phyloP scores from a whole-genome alignment of 805 yeast species.

The Kodamaea sagamina region DNA sequence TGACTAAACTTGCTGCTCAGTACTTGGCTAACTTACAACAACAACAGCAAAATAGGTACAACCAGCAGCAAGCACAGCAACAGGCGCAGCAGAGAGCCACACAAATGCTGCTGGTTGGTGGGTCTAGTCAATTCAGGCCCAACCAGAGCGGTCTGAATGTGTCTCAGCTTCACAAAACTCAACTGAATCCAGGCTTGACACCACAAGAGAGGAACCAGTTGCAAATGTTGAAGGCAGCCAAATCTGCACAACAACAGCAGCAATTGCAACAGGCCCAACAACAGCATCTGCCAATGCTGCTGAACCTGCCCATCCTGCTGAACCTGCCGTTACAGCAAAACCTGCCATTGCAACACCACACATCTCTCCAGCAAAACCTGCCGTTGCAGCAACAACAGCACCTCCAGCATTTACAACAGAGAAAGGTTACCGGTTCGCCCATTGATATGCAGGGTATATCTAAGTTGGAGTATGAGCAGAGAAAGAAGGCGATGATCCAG shows the following conservation, averaged over 20 bases:
- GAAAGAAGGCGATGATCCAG: conserved; percentile 37
- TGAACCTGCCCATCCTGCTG: conserved; percentile 14
- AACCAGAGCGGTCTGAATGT: conserved; percentile 9
- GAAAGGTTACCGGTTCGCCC: conserved; percentile 13
- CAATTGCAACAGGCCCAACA: conserved; percentile 19
- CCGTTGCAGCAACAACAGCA: conserved; percentile 10
- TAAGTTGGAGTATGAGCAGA: conserved; percentile 38
- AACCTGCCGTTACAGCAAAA: conserved; percentile 18
- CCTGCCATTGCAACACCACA: conserved; percentile 8
- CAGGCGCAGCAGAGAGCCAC: conserved; percentile 21
- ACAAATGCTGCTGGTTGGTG: conserved; percentile 4
- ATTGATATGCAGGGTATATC: conserved; percentile 27
- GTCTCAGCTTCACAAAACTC: background rate
- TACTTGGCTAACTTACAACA: conserved; percentile 60
- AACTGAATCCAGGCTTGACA: conserved; percentile 37
- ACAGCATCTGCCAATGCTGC: conserved; percentile 20
- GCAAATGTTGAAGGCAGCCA: conserved; percentile 41
- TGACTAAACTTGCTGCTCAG: conserved; percentile 64
- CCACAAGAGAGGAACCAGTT: conserved; percentile 46
- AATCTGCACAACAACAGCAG: conserved; percentile 32
- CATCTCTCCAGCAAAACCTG: conserved; percentile 16
- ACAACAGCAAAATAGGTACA: conserved; percentile 42
- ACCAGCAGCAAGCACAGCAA: conserved; percentile 11
- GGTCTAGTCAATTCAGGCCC: conserved; percentile 12
- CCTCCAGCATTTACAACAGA: conserved; percentile 15